These are phyloP conservation scores for Trapa bicornis DNA, from an alignment of 345 rosid species.

Conservation along the genomic window DNA sequence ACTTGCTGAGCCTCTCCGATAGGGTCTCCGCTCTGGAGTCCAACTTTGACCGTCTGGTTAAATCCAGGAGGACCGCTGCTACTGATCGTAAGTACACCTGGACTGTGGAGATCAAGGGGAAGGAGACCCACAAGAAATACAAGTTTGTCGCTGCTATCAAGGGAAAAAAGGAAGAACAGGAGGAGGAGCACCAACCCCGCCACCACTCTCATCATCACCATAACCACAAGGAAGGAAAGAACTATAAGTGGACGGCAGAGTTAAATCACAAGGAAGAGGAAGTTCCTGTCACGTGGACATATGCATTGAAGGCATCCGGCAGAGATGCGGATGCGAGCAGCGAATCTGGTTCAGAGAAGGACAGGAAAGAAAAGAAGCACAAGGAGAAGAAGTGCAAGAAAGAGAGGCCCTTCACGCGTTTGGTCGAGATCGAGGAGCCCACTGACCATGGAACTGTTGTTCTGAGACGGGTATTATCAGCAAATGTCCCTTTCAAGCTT, in stretches of 20 bases:
- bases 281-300: conserved; percentile 31
- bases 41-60: conserved; percentile 41
- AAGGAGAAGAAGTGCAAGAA: conserved; percentile 35
- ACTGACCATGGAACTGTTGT: conserved; percentile 35
- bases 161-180: conserved; percentile 13
- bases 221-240: conserved; percentile 20
- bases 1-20: conserved; percentile 38
- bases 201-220: conserved; percentile 1
- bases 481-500: neutral
- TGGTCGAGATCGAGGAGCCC: conserved; percentile 59
- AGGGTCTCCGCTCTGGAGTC: conserved; percentile 59
- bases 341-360: conserved; percentile 11
- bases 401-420: conserved; percentile 31
- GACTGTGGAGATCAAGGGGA: conserved; percentile 65
- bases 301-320: conserved; percentile 41
- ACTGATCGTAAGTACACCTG: conserved; percentile 62
- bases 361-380: conserved; percentile 9
- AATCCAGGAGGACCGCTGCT: conserved; percentile 13
- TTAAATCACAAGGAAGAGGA: conserved; percentile 54
- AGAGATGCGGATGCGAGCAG: conserved; percentile 30
- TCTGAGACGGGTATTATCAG: conserved; percentile 44
- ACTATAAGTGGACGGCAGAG: conserved; percentile 69
- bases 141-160: conserved; percentile 60
- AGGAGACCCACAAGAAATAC: conserved; percentile 54
- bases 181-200: conserved; percentile 5